These are phyloP conservation scores for Nemania diffusa DNA, from an alignment of 2,329 filamentous ascomycete species.

Conservation along the genomic window DNA sequence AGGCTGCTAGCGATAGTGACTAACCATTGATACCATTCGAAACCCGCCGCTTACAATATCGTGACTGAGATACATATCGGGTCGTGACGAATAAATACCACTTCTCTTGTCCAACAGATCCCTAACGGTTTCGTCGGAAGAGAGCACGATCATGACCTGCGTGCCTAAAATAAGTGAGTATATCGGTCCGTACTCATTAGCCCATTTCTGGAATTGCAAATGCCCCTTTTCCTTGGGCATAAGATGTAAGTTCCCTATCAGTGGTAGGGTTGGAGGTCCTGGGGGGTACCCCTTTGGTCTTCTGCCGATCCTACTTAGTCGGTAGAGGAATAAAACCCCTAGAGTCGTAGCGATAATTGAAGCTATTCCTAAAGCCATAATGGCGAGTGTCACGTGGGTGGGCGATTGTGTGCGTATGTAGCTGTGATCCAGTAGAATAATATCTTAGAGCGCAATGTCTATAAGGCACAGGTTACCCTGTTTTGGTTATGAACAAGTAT, in stretches of 20 bases:
- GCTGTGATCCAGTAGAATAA: background rate
- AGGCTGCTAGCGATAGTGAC: background rate
- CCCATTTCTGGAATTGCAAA: slow-evolving; percentile 63
- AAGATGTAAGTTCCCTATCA: slow-evolving; percentile 63
- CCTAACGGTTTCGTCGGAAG: slow-evolving; percentile 57
- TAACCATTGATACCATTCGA: slow-evolving; percentile 37
- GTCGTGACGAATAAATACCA: slow-evolving; percentile 60
- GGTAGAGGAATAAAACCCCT: slow-evolving; percentile 17
- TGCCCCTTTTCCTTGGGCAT: slow-evolving; percentile 57
- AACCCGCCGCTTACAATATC: slow-evolving; percentile 43
- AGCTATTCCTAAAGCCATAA: slow-evolving; percentile 1
- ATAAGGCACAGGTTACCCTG: background rate
- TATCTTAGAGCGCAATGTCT: background rate
- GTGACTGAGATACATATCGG: slow-evolving; percentile 56
- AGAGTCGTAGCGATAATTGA: background rate
- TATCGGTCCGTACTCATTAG: slow-evolving; percentile 61
- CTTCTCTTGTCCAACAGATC: slow-evolving; percentile 63
- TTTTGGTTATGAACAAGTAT: background rate
- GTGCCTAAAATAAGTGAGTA: slow-evolving; percentile 63
- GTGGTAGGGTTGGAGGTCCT: slow-evolving; percentile 61
- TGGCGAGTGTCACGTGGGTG: too few species aligned
- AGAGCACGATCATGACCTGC: slow-evolving; percentile 59
- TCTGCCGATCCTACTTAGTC: slow-evolving; percentile 37
- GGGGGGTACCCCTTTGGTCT: slow-evolving; percentile 55
- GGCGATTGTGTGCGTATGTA: background rate